These are phyloP conservation scores for Globisporangium middletonii DNA, from an alignment of 352 stramenopile species.

Conservation along the genomic window DNA sequence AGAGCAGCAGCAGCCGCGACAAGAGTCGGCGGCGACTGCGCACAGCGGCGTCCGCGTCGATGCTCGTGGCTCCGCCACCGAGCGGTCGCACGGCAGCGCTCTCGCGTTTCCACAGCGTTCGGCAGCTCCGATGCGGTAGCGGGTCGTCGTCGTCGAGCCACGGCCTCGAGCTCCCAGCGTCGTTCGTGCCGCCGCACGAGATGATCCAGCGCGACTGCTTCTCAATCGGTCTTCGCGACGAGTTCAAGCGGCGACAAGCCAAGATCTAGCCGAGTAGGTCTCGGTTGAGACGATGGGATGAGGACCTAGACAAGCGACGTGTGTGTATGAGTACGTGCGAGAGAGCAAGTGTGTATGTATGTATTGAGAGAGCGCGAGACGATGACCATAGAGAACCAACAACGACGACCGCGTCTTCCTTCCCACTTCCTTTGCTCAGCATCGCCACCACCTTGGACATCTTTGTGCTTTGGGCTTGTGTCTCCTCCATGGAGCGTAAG, in stretches of 20 bases:
- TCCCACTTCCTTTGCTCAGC: no score
- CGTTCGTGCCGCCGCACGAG: conserved; percentile 72
- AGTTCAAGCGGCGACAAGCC: conserved; percentile 54
- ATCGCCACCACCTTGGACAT: no score
- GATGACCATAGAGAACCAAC: no score
- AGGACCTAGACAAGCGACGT: not conserved
- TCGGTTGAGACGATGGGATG: not conserved
- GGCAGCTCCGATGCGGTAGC: conserved; percentile 17
- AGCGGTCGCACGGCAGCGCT: conserved; percentile 6
- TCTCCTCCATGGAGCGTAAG: no score
- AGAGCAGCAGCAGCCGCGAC: conserved; percentile 1
- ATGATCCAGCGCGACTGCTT: conserved; percentile 66
- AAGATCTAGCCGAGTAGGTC: conserved; percentile 8
- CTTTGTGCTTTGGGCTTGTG: no score
- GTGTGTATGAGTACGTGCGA: no score
- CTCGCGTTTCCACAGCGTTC: conserved; percentile 12
- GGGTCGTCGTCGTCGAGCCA: not conserved
- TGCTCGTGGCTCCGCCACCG: conserved; percentile 7
- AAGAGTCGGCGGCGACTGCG: conserved; percentile 3
- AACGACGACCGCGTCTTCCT: no score
- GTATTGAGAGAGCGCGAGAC: no score
- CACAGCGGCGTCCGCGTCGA: conserved; percentile 9
- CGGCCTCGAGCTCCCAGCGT: conserved; percentile 30
- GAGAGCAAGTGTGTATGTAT: no score
- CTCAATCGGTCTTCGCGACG: conserved; percentile 59